Percentiles rank a stretch among this genome's conserved stretches.
Conservation (phyloP, 2,329 filamentous ascomycete genomes). For the Cytospora mali region DNA sequence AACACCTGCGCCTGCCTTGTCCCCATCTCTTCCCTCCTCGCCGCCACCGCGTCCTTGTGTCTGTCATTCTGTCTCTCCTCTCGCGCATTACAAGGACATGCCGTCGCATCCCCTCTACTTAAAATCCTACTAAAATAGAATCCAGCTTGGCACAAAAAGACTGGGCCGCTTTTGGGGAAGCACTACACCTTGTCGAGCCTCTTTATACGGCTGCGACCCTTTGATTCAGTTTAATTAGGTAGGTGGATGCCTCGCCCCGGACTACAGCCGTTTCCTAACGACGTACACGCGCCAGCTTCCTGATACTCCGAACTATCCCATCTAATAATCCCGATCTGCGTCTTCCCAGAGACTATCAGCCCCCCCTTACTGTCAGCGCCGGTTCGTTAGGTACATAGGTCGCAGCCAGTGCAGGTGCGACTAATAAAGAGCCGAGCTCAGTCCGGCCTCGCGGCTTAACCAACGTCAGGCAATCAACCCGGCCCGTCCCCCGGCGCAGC, state of each 20-base stretch:
- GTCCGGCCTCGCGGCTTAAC: slow-evolving; percentile 24
- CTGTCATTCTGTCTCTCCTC: slow-evolving; percentile 9
- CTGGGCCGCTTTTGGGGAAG: slow-evolving; percentile 2
- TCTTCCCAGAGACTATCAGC: slow-evolving; percentile 1
- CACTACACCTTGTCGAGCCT: not conserved
- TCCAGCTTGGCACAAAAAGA: not conserved
- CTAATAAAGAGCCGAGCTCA: slow-evolving; percentile 19
- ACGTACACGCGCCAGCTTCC: slow-evolving; percentile 15
- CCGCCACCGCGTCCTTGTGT: slow-evolving; percentile 10
- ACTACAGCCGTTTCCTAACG: not conserved
- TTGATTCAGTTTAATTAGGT: slow-evolving; percentile 8
- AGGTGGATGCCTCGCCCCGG: not conserved
- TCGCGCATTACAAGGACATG: slow-evolving; percentile 22
- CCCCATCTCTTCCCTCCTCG: slow-evolving; percentile 2
- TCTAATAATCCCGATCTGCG: slow-evolving; percentile 3
- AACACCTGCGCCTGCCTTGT: not conserved
- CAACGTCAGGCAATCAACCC: slow-evolving; percentile 19
- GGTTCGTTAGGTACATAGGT: slow-evolving; percentile 7
- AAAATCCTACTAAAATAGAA: not conserved
- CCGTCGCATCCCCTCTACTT: slow-evolving; percentile 17
- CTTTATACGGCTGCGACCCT: not conserved
- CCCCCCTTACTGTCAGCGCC: slow-evolving; percentile 13
- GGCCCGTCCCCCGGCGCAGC: not conserved
- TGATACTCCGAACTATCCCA: not conserved
- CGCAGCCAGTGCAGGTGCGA: slow-evolving; percentile 21